Base-by-base conservation (phyloP, 495 filamentous ascomycete species). In the Penicillium lividum region DNA sequence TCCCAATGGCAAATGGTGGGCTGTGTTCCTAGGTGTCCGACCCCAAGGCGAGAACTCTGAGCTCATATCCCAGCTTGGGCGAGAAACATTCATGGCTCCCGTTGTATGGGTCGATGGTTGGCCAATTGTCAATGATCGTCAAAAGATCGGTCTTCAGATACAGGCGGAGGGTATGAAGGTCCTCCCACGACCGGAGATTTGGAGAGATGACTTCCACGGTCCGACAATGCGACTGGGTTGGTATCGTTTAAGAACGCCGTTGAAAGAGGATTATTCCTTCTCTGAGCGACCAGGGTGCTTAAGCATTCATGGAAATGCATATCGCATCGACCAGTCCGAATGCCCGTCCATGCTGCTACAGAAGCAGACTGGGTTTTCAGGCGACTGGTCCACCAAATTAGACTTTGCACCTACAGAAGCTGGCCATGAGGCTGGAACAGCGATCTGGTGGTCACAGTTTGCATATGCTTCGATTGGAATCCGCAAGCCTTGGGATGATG, bases 101-200 rank as follows among this genome's bases (percentile, higher is more conserved):
- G 54, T 57, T 9, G 33, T 51, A 45, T 57, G 54, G 54, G 31
- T 51, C 6, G 46, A 57, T 57, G 54, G 47, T 22, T 57, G 54
- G 54, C 54, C 54, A 7, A 51, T 57, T 44, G 47, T 57, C 46
- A 57, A 57, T 22, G 10, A 2, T 8, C 33, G 54, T 10, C 31
- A 57, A 25, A 18, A 18, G 5, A 55, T 55, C 52, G 30, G 38
- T 44, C 52, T 54, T 4, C 38, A 45, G 6, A 45, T 54, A n/a
- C 36, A 54, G 38, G 52, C 38, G 10, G 52, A 54, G 13, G 38
- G 13, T 54, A 54, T 45, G 52, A 33, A 45, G 9, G 25, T 54
- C 9, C 18, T 54, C 4, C 7, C 38, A 1, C 52, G n/a, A 22
- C 38, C 52, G 34, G 22, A 54, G 5, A 30, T 31, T 29, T 54